A percentile compares a stretch with the other conserved stretches of the same genome.
These are phyloP conservation scores for Parietichytrium sp. DNA, from an alignment of 108 stramenopile species.

Conservation along the genomic window DNA sequence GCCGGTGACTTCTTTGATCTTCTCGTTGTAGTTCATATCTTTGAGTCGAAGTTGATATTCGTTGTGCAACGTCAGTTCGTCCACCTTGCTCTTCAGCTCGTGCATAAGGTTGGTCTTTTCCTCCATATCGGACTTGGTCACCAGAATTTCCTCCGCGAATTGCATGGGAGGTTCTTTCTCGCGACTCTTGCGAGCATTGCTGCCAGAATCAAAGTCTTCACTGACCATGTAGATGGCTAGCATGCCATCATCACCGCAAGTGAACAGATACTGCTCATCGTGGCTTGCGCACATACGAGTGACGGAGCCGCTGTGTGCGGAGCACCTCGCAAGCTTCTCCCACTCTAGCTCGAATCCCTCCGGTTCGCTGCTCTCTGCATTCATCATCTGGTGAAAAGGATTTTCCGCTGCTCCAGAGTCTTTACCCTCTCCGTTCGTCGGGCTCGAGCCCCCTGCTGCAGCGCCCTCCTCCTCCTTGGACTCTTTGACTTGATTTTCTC, in stretches of 20 bases:
- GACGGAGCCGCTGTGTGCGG: conserved; percentile 54
- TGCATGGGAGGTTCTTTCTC: conserved; percentile 35
- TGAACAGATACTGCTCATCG: conserved; percentile 58
- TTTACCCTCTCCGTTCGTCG: no score
- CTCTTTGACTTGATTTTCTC: no score
- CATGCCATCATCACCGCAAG: conserved; percentile 56
- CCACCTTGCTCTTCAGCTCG: conserved; percentile 63
- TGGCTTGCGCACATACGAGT: conserved; percentile 54
- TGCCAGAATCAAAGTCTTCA: conserved; percentile 44
- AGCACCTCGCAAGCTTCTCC: conserved; percentile 55
- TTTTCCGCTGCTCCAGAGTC: no score
- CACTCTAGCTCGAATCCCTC: conserved; percentile 49
- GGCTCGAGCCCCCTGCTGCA: no score
- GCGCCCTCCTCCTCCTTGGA: no score
- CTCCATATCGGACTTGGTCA: conserved; percentile 61
- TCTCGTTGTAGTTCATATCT: conserved; percentile 65
- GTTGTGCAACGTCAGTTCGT: conserved; percentile 60
- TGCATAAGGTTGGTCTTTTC: conserved; percentile 52
- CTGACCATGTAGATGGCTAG: conserved; percentile 55
- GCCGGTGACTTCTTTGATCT: conserved; percentile 65
- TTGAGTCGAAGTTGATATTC: conserved; percentile 64
- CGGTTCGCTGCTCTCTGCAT: not conserved
- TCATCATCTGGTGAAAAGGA: no score
- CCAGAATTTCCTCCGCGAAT: conserved; percentile 57
- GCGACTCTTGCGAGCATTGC: not conserved